phyloP scores from a whole-genome alignment of 2,329 filamentous ascomycete species.

The Graphiopsis chlorocephala region DNA sequence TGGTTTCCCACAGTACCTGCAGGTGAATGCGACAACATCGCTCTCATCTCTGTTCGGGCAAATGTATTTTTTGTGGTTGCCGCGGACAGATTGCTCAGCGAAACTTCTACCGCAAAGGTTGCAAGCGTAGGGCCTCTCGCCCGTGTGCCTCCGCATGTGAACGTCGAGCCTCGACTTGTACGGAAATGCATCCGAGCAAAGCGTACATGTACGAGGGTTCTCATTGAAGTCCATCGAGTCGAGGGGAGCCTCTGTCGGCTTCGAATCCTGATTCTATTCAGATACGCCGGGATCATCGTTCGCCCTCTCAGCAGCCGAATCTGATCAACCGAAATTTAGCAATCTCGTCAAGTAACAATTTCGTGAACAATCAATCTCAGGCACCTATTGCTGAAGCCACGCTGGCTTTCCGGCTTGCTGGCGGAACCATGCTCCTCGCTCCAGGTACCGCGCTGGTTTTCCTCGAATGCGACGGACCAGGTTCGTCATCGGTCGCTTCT shows the following conservation, averaged over 20 bases:
- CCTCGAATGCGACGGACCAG: conserved; percentile 23
- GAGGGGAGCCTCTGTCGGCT: neutral
- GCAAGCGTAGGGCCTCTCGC: neutral
- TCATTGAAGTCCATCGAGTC: neutral
- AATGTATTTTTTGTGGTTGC: neutral
- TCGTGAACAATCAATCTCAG: neutral
- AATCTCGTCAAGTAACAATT: neutral
- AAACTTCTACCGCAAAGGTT: neutral
- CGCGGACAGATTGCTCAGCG: neutral
- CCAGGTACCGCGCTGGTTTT: conserved; percentile 24
- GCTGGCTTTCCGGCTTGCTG: conserved; percentile 26
- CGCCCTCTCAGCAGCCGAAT: neutral
- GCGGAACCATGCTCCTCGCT: conserved; percentile 27
- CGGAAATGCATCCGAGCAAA: neutral
- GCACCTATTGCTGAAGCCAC: conserved; percentile 16
- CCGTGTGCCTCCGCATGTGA: neutral
- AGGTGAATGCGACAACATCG: neutral
- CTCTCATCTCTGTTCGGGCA: neutral
- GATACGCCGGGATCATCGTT: neutral
- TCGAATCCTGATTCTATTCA: neutral
- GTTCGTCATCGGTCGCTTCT: conserved; percentile 20
- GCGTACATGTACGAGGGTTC: neutral
- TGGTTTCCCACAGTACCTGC: neutral
- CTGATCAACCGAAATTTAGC: neutral
- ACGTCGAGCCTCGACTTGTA: neutral